A percentile compares a stretch with the other conserved stretches of the same genome.
phyloP scores from a whole-genome alignment of 2,329 filamentous ascomycete genomes.

The Diaporthe sp. region DNA sequence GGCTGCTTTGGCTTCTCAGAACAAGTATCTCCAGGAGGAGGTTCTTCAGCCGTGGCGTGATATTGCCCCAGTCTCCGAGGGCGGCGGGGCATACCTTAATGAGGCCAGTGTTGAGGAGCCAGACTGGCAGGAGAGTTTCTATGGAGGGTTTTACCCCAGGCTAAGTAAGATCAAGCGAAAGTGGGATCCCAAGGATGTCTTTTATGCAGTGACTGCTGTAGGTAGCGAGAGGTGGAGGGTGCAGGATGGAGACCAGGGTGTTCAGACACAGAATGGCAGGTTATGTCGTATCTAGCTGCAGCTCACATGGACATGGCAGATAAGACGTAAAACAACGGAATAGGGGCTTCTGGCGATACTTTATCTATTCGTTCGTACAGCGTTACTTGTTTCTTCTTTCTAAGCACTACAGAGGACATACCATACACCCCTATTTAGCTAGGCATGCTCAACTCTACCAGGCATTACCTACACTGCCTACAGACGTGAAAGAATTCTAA shows the following conservation, averaged over 20 bases:
- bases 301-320: neutral
- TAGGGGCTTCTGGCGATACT: no score
- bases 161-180: conserved; percentile 44
- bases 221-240: conserved; percentile 52
- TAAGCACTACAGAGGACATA: no score
- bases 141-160: conserved; percentile 42
- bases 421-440: no score
- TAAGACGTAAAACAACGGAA: no score
- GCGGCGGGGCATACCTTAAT: conserved; percentile 42
- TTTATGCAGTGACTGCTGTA: conserved; percentile 44
- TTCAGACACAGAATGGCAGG: conserved; percentile 24
- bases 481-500: no score
- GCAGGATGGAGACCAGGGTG: conserved; percentile 28
- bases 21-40: conserved; percentile 38
- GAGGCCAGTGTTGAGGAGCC: conserved; percentile 47
- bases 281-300: conserved; percentile 4
- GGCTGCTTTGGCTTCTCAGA: conserved; percentile 4
- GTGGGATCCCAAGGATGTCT: conserved; percentile 44
- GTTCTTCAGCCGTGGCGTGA: conserved; percentile 6
- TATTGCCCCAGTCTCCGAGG: conserved; percentile 45
- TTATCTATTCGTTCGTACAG: no score
- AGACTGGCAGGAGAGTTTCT: conserved; percentile 45
- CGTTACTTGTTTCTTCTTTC: no score
- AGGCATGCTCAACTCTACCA: no score
- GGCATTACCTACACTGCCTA: no score